phyloP scores from a whole-genome alignment of 148 eudicot species.

The Pharnaceum exiguum region DNA sequence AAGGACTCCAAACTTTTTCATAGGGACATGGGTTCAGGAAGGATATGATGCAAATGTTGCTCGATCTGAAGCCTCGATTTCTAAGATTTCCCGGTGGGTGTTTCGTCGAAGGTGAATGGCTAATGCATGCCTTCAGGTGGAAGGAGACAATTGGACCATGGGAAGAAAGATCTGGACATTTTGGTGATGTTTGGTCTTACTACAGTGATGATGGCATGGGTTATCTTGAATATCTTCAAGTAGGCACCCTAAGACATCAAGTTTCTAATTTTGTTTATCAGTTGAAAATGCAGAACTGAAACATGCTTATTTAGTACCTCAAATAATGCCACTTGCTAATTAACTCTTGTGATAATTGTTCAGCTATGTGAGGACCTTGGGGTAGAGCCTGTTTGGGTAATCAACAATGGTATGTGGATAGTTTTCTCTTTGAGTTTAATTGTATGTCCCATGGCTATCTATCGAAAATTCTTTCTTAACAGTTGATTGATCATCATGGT shows the following conservation, averaged over 20 bases:
- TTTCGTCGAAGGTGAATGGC: conserved; percentile 62
- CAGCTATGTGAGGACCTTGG: conserved; percentile 91
- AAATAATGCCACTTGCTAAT: neutral
- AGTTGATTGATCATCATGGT: neutral
- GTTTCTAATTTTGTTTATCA: too few relatives aligned
- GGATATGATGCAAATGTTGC: conserved; percentile 70
- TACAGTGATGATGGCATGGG: conserved; percentile 82
- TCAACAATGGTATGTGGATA: conserved; percentile 55
- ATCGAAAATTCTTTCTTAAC: neutral
- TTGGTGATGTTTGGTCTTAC: conserved; percentile 67
- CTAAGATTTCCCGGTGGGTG: conserved; percentile 93
- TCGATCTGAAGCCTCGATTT: conserved; percentile 68
- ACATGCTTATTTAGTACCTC: neutral
- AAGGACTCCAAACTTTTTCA: neutral
- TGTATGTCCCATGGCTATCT: neutral
- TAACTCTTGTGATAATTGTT: conserved; percentile 1
- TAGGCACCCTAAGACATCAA: conserved; percentile 6
- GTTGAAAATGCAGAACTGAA: too few relatives aligned
- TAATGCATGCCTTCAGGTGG: conserved; percentile 71
- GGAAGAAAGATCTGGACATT: conserved; percentile 78
- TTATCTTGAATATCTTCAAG: conserved; percentile 65
- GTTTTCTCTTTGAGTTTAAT: neutral
- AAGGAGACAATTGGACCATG: conserved; percentile 77
- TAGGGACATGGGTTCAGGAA: conserved; percentile 87
- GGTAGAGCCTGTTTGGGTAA: conserved; percentile 79